Percentiles rank a stretch among this genome's conserved stretches.
Evolutionary conservation across 371 early-diverging fungal species (phyloP).

Genomic region (Rhizopus arrhizus): DNA sequence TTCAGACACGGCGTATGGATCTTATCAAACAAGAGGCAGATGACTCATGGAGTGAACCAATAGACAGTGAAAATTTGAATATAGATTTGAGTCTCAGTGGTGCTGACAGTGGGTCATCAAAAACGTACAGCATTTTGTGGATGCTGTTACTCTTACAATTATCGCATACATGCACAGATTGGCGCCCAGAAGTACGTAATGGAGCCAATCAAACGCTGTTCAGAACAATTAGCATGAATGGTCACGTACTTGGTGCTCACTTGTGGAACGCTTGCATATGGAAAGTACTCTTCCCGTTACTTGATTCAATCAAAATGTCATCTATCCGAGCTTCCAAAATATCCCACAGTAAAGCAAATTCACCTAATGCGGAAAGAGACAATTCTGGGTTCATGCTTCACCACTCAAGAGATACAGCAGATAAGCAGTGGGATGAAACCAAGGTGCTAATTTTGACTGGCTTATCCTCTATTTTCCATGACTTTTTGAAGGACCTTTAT

Average conservation of each 20-base stretch:
- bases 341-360: slow-evolving; percentile 25
- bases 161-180: slow-evolving; percentile 82
- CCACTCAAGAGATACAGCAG: slow-evolving; percentile 72
- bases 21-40: slow-evolving; percentile 30
- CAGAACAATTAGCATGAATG: slow-evolving; percentile 88
- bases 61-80: slow-evolving; percentile 39
- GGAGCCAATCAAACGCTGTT: slow-evolving; percentile 94
- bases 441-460: slow-evolving; percentile 82
- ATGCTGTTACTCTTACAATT: slow-evolving; percentile 83
- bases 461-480: slow-evolving; percentile 70
- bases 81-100: slow-evolving; percentile 42
- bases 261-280: slow-evolving; percentile 89
- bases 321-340: slow-evolving; percentile 47
- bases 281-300: slow-evolving; percentile 86
- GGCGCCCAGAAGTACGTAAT: slow-evolving; percentile 91
- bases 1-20: slow-evolving; percentile 71
- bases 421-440: slow-evolving; percentile 97
- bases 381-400: slow-evolving; percentile 56
- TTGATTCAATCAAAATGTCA: slow-evolving; percentile 74
- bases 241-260: slow-evolving; percentile 62
- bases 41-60: slow-evolving; percentile 18
- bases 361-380: slow-evolving; percentile 38
- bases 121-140: slow-evolving; percentile 76
- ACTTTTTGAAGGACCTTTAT: slow-evolving; percentile 65
- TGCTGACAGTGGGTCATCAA: slow-evolving; percentile 41